Evolutionary conservation across 169 alveolate genomes (phyloP), one percentile per base, ranked within the genome.

Genomic region (Plasmodium knowlesi): DNA sequence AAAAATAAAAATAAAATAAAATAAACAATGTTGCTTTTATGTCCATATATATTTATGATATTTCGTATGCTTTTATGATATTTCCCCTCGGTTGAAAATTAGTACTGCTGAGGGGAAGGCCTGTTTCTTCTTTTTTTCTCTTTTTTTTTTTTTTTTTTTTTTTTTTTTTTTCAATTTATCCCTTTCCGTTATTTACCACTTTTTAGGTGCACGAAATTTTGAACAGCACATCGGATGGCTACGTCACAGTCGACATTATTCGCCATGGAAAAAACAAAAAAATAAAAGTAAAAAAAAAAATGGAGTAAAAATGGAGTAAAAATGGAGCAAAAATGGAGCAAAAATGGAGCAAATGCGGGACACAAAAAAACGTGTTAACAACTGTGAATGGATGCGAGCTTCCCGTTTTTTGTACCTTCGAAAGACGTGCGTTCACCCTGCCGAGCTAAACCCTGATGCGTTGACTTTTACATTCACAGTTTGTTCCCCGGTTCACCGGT

Each of bases 181-280:
- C 12, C 71, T 61, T 83, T 34, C n/a, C 61, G 37, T 30, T 10
- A 6, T 30, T 82, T 53, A 8, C 67, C 12, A 12, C 28, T 50
- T 76, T 74, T 54, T 39, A 86, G 93, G 80, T 86, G 50, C 93
- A 86, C 43, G 93, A 86, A 86, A 86, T 86, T 78, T 67, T 86
- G 43, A 86, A 86, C 61, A 86, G 93, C 81, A 53, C 84, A 53
- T 25, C 73, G 22, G 86, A 74, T 54, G 16, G 80, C 10, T 57
- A 53, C 81, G 30, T 86, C 39, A 39, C 79, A 22, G 71, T 86
- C 25, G 93, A 86, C 25, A 54, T 74, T 10, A 9, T 86, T 41
- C 93, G 93, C 25, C 80, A 86, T 74, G 71, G 67, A 12, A 86
- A 86, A 76, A 86, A 76, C 78, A 34, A 32, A 53, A 86, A 74